These are phyloP conservation scores for Plenodomus lindquistii DNA, from an alignment of 2,329 filamentous ascomycete species.

Conservation along the genomic window DNA sequence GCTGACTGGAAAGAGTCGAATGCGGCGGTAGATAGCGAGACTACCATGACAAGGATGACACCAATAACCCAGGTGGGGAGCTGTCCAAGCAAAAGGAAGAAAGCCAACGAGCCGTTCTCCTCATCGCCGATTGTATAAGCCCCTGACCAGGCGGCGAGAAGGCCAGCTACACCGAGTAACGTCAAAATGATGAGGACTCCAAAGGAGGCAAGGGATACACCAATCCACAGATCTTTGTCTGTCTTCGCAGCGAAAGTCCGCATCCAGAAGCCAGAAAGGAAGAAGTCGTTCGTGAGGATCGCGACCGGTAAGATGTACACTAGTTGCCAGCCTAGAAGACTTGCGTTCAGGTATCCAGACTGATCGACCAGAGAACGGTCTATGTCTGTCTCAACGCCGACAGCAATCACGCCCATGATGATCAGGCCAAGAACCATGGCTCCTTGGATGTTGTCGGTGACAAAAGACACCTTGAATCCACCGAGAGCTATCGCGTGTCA, in stretches of 20 bases:
- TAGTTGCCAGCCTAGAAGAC: constrained; percentile 79
- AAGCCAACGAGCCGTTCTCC: constrained; percentile 67
- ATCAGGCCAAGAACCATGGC: constrained; percentile 76
- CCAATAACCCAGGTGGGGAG: constrained; percentile 82
- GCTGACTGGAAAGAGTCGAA: constrained; percentile 82
- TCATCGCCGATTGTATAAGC: constrained; percentile 67
- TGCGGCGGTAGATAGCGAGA: constrained; percentile 74
- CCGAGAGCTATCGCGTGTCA: constrained; percentile 64
- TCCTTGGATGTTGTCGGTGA: constrained; percentile 82
- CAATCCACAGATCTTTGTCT: constrained; percentile 77
- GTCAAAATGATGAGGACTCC: constrained; percentile 69
- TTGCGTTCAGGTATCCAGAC: constrained; percentile 70
- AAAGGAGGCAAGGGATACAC: constrained; percentile 68
- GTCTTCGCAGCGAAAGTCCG: constrained; percentile 79
- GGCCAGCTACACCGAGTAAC: constrained; percentile 72
- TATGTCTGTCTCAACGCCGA: constrained; percentile 75
- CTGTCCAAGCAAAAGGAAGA: constrained; percentile 73
- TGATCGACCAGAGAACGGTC: constrained; percentile 68
- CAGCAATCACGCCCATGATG: constrained; percentile 75
- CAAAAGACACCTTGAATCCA: constrained; percentile 81
- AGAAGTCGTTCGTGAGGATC: constrained; percentile 83
- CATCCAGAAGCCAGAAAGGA: constrained; percentile 82
- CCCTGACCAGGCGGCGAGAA: constrained; percentile 79
- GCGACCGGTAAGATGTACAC: constrained; percentile 83
- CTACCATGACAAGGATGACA: constrained; percentile 78